Base-by-base conservation (phyloP, 768 basidiomycete genomes). In the Boletus reticulatus region DNA sequence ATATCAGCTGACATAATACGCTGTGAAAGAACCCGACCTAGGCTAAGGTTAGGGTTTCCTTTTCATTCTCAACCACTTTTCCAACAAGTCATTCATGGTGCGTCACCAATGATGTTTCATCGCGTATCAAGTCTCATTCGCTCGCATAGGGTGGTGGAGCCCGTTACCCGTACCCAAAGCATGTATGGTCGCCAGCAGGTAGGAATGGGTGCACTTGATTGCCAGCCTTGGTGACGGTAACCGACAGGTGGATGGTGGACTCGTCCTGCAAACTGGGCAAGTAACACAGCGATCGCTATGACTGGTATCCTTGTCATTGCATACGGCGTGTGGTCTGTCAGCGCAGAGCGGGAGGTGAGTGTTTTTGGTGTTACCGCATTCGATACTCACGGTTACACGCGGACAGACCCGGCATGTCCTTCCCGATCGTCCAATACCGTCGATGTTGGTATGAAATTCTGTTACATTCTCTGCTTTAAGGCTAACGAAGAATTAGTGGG, bases 171-270 rank as follows among this genome's bases (percentile, higher is more conserved):
- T 97, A 88, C 72, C 94, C 93, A 32, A 95, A 94, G 78, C 83
- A 89, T 67, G 94, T 97, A 52, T 98, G 93, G 92, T 88, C 93
- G 22, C 94, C 95, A 67, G 80, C 94, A 61, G 92, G 92, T 92
- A 50, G 20, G 24, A 39, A 14, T 37, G 8, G 14, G 22, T 6
- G 13, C 17, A 10, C 43, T 24, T 32, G 27, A 12, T 4, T 17
- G 17, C 16, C 2, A 0, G 22, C 17, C 7, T 27, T 42, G 24
- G 16, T 53, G 45, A 61, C 43, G 34, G 17, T 4, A 11, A 43
- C 48, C 32, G 16, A 49, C 62, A 93, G 93, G 94, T 76, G 94
- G 94, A 65, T 98, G 94, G 94, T 98, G 94, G 94, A 83, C 85
- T 36, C 84, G 92, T 19, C 94, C 94, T 8, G 76, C 84, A 22